A percentile compares a stretch with the other conserved stretches of the same genome.
Evolutionary conservation across 331 rosid species (phyloP).

Genomic region (Acacia pycnantha): DNA sequence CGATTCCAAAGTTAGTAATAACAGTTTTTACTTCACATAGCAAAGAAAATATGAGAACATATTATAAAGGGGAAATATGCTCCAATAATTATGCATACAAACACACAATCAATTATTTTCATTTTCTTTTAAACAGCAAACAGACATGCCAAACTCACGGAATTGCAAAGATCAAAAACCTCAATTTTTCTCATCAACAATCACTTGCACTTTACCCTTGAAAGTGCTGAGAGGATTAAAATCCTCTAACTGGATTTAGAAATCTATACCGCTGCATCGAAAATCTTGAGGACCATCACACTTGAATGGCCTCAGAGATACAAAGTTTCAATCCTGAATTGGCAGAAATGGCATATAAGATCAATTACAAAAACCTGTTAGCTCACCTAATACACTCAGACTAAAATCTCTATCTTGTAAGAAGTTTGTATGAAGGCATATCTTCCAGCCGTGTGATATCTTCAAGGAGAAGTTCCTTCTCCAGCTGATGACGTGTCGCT

Average conservation of each 20-base stretch:
- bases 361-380: constrained; percentile 57
- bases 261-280: constrained; percentile 31
- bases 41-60: background rate
- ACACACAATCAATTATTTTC: background rate
- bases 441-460: constrained; percentile 79
- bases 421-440: constrained; percentile 86
- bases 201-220: background rate
- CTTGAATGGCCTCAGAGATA: constrained; percentile 4
- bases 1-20: background rate
- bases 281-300: constrained; percentile 35
- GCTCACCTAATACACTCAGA: constrained; percentile 25
- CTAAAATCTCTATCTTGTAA: constrained; percentile 46
- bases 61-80: background rate
- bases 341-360: constrained; percentile 39
- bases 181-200: background rate
- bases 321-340: constrained; percentile 29
- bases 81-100: background rate
- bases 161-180: background rate
- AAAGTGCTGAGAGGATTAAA: background rate
- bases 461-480: constrained; percentile 87
- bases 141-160: background rate
- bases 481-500: constrained; percentile 87
- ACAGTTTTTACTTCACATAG: background rate
- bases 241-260: constrained; percentile 16
- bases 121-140: background rate